Evolutionary conservation across 768 basidiomycete genomes (phyloP), one percentile per base, ranked within the genome.

Genomic region (Mycena metata): DNA sequence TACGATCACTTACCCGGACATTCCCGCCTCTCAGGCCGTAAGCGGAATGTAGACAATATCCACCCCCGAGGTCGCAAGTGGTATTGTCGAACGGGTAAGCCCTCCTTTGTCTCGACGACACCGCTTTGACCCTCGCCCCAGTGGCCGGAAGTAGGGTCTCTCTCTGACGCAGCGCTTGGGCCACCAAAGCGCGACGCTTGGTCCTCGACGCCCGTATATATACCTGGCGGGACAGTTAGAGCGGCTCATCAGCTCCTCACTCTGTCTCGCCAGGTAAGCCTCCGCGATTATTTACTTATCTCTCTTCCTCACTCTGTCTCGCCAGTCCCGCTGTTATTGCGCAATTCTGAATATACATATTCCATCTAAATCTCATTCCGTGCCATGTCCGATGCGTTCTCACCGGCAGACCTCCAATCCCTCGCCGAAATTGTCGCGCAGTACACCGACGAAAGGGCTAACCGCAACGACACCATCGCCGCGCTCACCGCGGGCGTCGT

Each of bases 1-100:
- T 39, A 36, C n/a, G 10, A 56, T 5, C 23, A 56, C 35, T 56
- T 56, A 56, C 21, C 54, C 54, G 54, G 2, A 21, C 19, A 35
- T 56, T 56, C 54, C 54, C 54, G 39, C 19, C 36, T 5, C 4
- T 56, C 36, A 21, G 54, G 54, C 39, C 36, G 54, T 23, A 56
- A 56, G 54, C 23, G 54, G 54, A 56, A 41, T 35, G 54, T 6
- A 56, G 36, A 56, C 54, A 56, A 56, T 56, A 56, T 19, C 54
- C 21, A 56, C 35, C 54, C 23, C 54, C 9, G 36, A 30, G 30
- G 51, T 54, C 30, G 51, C 51, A 33, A 54, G n/a, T 24, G 51
- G 26, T 54, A 54, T 54, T 56, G 30, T 41, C 54, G 19, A 11
- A 23, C 54, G 19, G 54, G 54, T 56, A 56, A 56, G 36, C 19